Percentiles rank a stretch among this genome's conserved stretches.
Evolutionary conservation across 495 filamentous ascomycete genomes (phyloP).

Genomic region (Penicillium herquei): DNA sequence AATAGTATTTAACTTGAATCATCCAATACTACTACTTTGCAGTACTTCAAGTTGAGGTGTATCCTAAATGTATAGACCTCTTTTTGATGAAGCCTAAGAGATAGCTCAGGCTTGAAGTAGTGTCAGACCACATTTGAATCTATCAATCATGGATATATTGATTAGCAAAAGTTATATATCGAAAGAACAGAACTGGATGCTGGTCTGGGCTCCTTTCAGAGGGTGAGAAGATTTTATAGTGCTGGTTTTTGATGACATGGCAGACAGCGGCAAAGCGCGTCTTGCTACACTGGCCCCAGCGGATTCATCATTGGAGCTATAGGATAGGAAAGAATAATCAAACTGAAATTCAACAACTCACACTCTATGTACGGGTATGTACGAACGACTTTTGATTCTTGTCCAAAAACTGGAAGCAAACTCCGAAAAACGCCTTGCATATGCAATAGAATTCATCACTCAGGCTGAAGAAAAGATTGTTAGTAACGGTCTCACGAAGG

Average conservation of each 20-base stretch:
- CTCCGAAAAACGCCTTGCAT: conserved; percentile 25
- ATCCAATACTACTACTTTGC: too few species aligned
- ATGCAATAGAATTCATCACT: conserved; percentile 32
- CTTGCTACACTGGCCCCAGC: conserved; percentile 59
- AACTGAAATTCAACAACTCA: conserved; percentile 2
- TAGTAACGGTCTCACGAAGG: conserved; percentile 1
- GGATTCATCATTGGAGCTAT: conserved; percentile 44
- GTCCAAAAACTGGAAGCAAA: conserved; percentile 8
- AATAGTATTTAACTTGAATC: too few species aligned
- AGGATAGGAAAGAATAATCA: background rate
- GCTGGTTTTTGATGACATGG: conserved; percentile 56
- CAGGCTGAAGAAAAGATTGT: conserved; percentile 34
- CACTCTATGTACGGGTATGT: background rate
- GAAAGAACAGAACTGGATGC: background rate
- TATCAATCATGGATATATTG: background rate
- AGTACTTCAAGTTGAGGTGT: too few species aligned
- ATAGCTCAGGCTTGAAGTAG: background rate
- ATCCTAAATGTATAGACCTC: too few species aligned
- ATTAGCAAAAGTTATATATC: conserved; percentile 15
- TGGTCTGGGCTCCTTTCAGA: conserved; percentile 23
- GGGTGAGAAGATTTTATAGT: conserved; percentile 52
- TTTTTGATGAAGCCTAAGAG: too few species aligned
- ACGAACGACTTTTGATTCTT: conserved; percentile 8
- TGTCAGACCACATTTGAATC: background rate
- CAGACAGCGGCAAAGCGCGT: conserved; percentile 37